A percentile compares a stretch with the other conserved stretches of the same genome.
Evolutionary conservation across 2,329 filamentous ascomycete genomes (phyloP).

Genomic region (Apiospora sp.): DNA sequence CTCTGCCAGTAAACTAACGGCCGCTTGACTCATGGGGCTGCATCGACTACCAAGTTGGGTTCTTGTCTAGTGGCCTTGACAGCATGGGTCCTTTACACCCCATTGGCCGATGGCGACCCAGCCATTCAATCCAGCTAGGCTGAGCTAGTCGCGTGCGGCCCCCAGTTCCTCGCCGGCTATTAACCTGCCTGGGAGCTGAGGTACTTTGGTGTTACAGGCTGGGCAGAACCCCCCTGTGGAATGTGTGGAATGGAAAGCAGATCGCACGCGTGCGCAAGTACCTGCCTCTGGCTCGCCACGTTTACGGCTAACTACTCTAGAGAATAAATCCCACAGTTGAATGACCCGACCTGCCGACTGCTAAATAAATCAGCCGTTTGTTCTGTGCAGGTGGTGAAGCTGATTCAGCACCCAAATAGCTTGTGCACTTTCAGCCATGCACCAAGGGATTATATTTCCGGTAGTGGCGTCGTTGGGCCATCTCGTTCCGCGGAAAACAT

Average conservation of each 20-base stretch:
- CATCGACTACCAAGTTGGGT: slow-evolving; percentile 14
- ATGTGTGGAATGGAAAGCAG: neutral
- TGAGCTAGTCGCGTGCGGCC: slow-evolving; percentile 10
- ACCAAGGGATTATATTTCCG: neutral
- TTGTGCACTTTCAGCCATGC: neutral
- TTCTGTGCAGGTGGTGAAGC: neutral
- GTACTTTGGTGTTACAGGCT: neutral
- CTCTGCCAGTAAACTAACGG: slow-evolving; percentile 6
- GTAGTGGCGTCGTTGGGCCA: neutral
- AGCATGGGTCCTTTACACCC: slow-evolving; percentile 18
- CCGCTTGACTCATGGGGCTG: slow-evolving; percentile 24
- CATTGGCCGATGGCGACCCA: slow-evolving; percentile 16
- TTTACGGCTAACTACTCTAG: neutral
- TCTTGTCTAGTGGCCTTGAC: slow-evolving; percentile 12
- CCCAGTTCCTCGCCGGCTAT: neutral
- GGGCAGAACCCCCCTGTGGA: neutral
- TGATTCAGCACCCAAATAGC: neutral
- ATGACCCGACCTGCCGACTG: neutral
- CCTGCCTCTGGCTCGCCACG: neutral
- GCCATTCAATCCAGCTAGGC: slow-evolving; percentile 8
- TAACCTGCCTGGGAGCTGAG: neutral
- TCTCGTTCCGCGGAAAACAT: neutral
- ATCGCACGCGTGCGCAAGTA: neutral
- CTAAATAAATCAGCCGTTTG: too few species aligned
- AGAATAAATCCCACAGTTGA: neutral